A percentile compares a stretch with the other conserved stretches of the same genome.
Conservation (phyloP, 2,329 filamentous ascomycete species). For the Cladosporium colombiae region DNA sequence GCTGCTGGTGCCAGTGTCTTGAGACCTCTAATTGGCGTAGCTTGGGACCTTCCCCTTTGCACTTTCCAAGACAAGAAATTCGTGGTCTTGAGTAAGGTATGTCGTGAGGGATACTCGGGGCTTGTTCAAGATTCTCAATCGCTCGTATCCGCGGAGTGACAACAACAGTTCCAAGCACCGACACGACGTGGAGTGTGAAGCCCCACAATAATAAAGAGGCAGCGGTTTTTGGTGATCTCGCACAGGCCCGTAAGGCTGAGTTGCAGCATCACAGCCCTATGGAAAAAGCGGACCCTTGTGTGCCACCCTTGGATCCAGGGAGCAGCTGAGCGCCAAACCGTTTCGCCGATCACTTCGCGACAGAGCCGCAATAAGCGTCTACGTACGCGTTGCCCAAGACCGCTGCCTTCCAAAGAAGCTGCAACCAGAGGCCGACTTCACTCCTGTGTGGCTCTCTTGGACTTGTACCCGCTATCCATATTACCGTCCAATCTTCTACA, state of each 20-base stretch:
- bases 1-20: not conserved
- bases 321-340: not conserved
- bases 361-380: slow-evolving; percentile 15
- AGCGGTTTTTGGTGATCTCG: not conserved
- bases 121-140: not conserved
- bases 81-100: not conserved
- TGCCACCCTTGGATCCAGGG: not conserved
- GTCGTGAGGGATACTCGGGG: not conserved
- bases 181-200: not conserved
- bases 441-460: not conserved
- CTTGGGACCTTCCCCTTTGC: not conserved
- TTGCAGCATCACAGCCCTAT: slow-evolving; percentile 7
- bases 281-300: not conserved
- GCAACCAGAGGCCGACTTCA: not conserved
- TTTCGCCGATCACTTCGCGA: slow-evolving; percentile 9
- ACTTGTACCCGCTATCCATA: not conserved
- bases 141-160: not conserved
- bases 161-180: not conserved
- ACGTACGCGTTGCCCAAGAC: not conserved
- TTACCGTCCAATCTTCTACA: not conserved
- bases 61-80: not conserved
- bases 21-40: not conserved
- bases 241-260: not conserved
- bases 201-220: not conserved
- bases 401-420: not conserved